phyloP scores from a whole-genome alignment of 371 early-diverging fungal species.

The Mortierella polycephala region DNA sequence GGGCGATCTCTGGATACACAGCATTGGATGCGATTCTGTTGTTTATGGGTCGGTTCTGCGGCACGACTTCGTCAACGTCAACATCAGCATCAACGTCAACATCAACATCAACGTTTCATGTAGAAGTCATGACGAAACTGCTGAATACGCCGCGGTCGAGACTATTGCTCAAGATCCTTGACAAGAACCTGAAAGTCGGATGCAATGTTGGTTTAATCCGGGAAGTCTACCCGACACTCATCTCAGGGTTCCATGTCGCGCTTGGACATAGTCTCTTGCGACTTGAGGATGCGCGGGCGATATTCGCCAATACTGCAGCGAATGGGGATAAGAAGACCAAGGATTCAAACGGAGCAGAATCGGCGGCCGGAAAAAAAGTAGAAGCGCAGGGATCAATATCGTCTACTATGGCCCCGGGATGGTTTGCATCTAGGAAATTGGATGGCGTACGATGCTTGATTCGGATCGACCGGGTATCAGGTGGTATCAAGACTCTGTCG shows the following conservation, averaged over 20 bases:
- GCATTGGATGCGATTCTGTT: constrained; percentile 56
- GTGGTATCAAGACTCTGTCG: constrained; percentile 58
- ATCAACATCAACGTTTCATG: neutral
- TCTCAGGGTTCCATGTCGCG: constrained; percentile 52
- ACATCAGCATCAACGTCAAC: neutral
- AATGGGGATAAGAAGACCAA: neutral
- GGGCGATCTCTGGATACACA: constrained; percentile 57
- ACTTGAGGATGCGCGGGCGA: constrained; percentile 13
- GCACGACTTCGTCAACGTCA: neutral
- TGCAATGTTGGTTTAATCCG: constrained; percentile 56
- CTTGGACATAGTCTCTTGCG: constrained; percentile 46
- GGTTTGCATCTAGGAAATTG: constrained; percentile 68
- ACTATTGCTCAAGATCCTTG: constrained; percentile 63
- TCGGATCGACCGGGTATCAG: constrained; percentile 46
- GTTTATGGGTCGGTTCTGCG: constrained; percentile 54
- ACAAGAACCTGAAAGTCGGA: constrained; percentile 67
- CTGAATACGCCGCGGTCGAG: constrained; percentile 36
- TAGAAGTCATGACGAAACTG: constrained; percentile 29
- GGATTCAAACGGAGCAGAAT: neutral
- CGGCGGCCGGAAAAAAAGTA: neutral
- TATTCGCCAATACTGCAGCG: constrained; percentile 10
- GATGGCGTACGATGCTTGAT: constrained; percentile 70
- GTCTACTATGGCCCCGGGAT: constrained; percentile 12
- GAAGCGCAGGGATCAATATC: neutral
- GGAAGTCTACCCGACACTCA: constrained; percentile 40